phyloP scores from a whole-genome alignment of 192 early-diverging fungal species.

The Obelidium mucronatum region DNA sequence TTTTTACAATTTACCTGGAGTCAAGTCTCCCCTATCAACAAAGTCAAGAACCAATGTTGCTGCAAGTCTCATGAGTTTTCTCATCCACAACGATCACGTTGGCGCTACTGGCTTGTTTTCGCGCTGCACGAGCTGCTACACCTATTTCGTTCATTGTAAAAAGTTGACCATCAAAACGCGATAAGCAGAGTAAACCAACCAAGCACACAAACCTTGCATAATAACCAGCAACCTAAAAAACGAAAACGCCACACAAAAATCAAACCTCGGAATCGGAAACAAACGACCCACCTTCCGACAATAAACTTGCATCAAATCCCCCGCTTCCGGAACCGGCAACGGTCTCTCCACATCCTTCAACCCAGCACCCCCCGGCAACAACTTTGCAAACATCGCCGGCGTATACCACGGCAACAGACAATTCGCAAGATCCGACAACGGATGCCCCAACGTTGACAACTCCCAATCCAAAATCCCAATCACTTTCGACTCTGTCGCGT shows the following conservation, averaged over 20 bases:
- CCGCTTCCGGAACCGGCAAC: constrained; percentile 64
- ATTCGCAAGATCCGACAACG: constrained; percentile 89
- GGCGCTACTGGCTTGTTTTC: constrained; percentile 85
- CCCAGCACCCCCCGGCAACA: constrained; percentile 5
- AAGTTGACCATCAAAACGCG: background rate
- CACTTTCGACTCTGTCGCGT: constrained; percentile 65
- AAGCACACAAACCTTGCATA: constrained; percentile 10
- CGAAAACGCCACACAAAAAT: constrained; percentile 85
- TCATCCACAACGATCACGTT: constrained; percentile 39
- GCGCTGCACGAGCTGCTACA: constrained; percentile 84
- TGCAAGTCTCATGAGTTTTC: constrained; percentile 35
- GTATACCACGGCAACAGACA: constrained; percentile 76
- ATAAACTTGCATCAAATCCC: constrained; percentile 76
- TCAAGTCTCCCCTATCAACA: constrained; percentile 59
- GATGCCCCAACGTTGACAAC: constrained; percentile 88
- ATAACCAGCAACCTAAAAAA: constrained; percentile 76
- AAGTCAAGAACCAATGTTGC: constrained; percentile 64
- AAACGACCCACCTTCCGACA: constrained; percentile 63
- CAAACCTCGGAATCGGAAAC: constrained; percentile 82
- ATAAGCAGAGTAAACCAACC: background rate
- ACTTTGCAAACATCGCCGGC: background rate
- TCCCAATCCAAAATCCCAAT: constrained; percentile 94
- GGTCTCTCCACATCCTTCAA: constrained; percentile 44
- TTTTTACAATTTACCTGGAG: constrained; percentile 23
- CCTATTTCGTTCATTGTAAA: constrained; percentile 83